A percentile compares a stretch with the other conserved stretches of the same genome.
phyloP scores from a whole-genome alignment of 805 yeast species.

The Suhomyces kilbournensis region DNA sequence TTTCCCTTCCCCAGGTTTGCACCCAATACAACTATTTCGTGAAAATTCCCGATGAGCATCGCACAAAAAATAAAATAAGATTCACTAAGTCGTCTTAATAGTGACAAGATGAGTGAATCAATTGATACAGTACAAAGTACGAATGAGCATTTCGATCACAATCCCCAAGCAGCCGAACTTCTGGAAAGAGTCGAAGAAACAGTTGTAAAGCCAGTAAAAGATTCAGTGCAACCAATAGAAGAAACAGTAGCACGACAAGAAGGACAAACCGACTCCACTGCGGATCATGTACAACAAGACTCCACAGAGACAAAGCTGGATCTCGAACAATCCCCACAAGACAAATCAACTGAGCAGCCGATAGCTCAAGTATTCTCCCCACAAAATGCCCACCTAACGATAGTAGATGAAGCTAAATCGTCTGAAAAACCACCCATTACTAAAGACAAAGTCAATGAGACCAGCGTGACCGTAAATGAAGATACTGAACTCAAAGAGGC shows the following conservation, averaged over 20 bases:
- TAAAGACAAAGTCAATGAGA: not conserved
- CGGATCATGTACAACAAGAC: not conserved
- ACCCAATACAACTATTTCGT: not conserved
- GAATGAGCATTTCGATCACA: not conserved
- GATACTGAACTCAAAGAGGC: not conserved
- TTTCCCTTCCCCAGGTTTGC: not conserved
- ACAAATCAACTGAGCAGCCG: not conserved
- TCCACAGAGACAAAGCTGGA: not conserved
- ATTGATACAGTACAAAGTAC: not conserved
- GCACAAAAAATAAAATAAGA: not conserved
- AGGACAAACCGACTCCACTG: not conserved
- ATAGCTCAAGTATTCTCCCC: not conserved
- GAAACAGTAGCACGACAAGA: not conserved
- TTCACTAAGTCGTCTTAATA: not conserved
- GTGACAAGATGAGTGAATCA: not conserved
- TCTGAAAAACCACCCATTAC: not conserved
- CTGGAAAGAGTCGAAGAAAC: not conserved
- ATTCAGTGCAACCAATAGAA: not conserved
- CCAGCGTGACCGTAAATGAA: no score
- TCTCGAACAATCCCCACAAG: not conserved
- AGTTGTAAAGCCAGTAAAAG: not conserved
- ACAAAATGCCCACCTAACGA: not conserved
- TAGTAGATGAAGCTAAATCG: not conserved
- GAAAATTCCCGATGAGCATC: constrained; percentile 4
- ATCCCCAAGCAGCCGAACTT: not conserved